phyloP scores from a whole-genome alignment of 495 filamentous ascomycete genomes.

The Penicillium ucsense region DNA sequence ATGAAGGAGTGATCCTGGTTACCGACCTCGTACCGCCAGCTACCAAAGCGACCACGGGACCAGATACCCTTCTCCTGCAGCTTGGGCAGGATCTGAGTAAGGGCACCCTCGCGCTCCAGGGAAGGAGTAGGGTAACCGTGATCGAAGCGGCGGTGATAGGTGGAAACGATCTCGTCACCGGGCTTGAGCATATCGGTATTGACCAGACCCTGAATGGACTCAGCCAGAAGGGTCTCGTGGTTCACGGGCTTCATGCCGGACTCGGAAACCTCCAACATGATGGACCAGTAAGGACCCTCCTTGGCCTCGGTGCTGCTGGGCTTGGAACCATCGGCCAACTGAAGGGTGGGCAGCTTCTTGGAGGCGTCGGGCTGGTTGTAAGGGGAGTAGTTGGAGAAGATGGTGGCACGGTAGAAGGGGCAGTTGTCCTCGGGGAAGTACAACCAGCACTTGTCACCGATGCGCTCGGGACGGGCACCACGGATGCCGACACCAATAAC shows the following conservation, averaged over 20 bases:
- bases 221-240: conserved; percentile 66
- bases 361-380: conserved; percentile 85
- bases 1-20: conserved; percentile 99
- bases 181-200: conserved; percentile 93
- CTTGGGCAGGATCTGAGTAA: conserved; percentile 86
- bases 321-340: conserved; percentile 76
- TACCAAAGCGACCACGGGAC: conserved; percentile 94
- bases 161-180: conserved; percentile 90
- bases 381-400: conserved; percentile 99
- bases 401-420: conserved; percentile 98
- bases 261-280: conserved; percentile 98
- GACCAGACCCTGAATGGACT: conserved; percentile 92
- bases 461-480: conserved; percentile 84
- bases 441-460: conserved; percentile 99
- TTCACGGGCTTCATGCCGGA: conserved; percentile 92
- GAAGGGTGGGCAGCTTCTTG: conserved; percentile 77
- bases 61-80: conserved; percentile 86
- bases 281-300: conserved; percentile 96
- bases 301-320: conserved; percentile 55
- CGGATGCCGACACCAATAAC: conserved; percentile 94
- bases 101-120: conserved; percentile 89
- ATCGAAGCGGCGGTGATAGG: conserved; percentile 97
- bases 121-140: conserved; percentile 96
- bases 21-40: conserved; percentile 94
- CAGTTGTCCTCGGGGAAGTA: conserved; percentile 99